Percentiles rank a stretch among this genome's conserved stretches.
Evolutionary conservation across 805 yeast genomes (phyloP).

Genomic region (Yarrowia sp.): DNA sequence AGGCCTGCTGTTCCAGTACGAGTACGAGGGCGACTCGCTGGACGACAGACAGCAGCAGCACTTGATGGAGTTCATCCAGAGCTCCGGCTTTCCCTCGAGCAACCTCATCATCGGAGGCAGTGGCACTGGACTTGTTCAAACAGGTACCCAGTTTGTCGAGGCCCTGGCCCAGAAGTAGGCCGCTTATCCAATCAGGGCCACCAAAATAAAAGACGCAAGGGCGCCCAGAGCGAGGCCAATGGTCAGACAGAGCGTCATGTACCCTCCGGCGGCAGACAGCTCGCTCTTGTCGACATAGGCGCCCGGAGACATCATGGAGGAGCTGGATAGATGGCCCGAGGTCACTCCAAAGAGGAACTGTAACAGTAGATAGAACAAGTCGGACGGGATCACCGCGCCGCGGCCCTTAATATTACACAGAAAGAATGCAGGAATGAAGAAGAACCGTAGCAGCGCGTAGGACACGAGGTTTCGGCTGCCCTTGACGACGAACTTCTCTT

Average conservation of each 20-base stretch:
- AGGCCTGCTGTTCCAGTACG: constrained; percentile 65
- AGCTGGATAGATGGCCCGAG: constrained; percentile 80
- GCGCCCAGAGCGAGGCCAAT: constrained; percentile 80
- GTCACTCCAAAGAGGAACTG: constrained; percentile 82
- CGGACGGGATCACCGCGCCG: constrained; percentile 49
- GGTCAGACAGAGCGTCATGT: constrained; percentile 75
- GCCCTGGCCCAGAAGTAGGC: not conserved
- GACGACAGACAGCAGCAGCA: constrained; percentile 19
- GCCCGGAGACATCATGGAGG: constrained; percentile 75
- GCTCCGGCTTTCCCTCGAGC: constrained; percentile 7
- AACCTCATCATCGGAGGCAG: constrained; percentile 1
- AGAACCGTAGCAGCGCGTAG: constrained; percentile 53
- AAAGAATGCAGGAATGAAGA: constrained; percentile 70
- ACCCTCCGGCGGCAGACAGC: constrained; percentile 92
- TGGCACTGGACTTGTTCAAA: constrained; percentile 1
- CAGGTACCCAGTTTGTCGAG: constrained; percentile 14
- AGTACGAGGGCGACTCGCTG: constrained; percentile 35
- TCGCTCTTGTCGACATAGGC: constrained; percentile 60
- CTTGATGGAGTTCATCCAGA: constrained; percentile 18
- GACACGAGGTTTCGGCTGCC: constrained; percentile 47
- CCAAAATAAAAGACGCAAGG: constrained; percentile 66
- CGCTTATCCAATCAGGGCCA: constrained; percentile 32
- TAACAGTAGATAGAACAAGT: constrained; percentile 60
- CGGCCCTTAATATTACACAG: constrained; percentile 57
- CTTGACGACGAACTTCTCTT: constrained; percentile 44